phyloP scores from a whole-genome alignment of 371 early-diverging fungal species.

The Mortierella sp. region DNA sequence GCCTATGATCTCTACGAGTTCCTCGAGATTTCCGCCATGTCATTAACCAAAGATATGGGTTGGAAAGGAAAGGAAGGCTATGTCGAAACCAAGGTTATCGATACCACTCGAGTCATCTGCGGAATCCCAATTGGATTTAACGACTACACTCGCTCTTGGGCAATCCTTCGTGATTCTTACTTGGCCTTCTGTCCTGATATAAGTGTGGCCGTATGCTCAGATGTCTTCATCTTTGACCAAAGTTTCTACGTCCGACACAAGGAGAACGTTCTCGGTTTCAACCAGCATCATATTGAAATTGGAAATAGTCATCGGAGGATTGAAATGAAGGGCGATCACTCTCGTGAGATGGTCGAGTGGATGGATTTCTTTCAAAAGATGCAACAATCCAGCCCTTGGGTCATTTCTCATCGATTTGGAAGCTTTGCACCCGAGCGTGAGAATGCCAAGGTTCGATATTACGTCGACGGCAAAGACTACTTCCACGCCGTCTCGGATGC shows the following conservation, averaged over 20 bases:
- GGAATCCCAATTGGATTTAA: slow-evolving; percentile 66
- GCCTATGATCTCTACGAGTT: slow-evolving; percentile 86
- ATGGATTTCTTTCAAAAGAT: slow-evolving; percentile 70
- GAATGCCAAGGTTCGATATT: slow-evolving; percentile 75
- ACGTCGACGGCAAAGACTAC: slow-evolving; percentile 89
- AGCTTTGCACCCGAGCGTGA: slow-evolving; percentile 89
- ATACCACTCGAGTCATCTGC: slow-evolving; percentile 58
- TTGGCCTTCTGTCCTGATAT: slow-evolving; percentile 70
- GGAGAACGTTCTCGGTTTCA: slow-evolving; percentile 64
- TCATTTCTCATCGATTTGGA: slow-evolving; percentile 73
- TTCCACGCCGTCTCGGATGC: slow-evolving; percentile 86
- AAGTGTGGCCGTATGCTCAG: slow-evolving; percentile 68
- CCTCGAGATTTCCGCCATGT: slow-evolving; percentile 80
- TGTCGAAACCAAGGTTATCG: slow-evolving; percentile 68
- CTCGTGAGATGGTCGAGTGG: slow-evolving; percentile 76
- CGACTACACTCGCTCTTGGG: slow-evolving; percentile 69
- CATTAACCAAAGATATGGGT: slow-evolving; percentile 83
- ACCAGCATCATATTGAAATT: slow-evolving; percentile 64
- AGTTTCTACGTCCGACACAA: slow-evolving; percentile 69
- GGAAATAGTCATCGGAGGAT: slow-evolving; percentile 72
- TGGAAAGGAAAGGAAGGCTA: slow-evolving; percentile 92
- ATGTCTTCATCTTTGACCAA: slow-evolving; percentile 81
- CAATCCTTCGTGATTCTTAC: slow-evolving; percentile 82
- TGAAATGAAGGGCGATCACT: slow-evolving; percentile 76
- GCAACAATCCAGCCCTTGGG: slow-evolving; percentile 77